Percentiles rank a stretch among this genome's conserved stretches.
Conservation (phyloP, 345 rosid species). For the Salix dunnii region DNA sequence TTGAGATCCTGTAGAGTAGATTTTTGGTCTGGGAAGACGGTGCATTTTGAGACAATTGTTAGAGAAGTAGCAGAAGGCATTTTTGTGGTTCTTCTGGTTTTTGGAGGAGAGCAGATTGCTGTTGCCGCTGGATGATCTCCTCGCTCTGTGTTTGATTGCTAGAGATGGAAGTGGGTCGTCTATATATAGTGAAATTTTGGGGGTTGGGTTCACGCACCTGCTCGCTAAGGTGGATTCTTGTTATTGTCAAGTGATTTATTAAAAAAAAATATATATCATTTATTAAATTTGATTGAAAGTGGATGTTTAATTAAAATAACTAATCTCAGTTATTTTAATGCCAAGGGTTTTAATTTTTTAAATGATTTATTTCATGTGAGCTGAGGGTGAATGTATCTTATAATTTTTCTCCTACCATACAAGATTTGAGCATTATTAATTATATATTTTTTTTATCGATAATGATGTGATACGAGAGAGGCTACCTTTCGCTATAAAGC, state of each 20-base stretch:
- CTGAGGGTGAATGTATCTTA: no score
- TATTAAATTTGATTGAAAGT: no score
- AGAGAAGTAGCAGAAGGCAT: slow-evolving; percentile 45
- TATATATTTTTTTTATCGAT: no score
- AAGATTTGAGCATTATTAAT: no score
- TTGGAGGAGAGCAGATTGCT: neutral
- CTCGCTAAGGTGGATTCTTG: slow-evolving; percentile 14
- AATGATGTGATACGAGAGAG: no score
- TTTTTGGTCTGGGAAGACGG: slow-evolving; percentile 47
- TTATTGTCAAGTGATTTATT: neutral
- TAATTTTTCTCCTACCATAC: no score
- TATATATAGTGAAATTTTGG: slow-evolving; percentile 40
- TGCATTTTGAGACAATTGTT: slow-evolving; percentile 46
- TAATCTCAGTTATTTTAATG: no score
- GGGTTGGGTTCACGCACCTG: slow-evolving; percentile 52
- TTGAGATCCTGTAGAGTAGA: slow-evolving; percentile 61
- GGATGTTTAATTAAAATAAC: no score
- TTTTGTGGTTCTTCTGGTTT: neutral
- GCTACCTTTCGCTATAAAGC: no score
- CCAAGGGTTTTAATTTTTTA: no score
- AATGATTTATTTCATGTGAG: no score
- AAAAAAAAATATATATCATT: neutral
- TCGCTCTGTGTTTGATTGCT: neutral
- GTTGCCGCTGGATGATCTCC: neutral
- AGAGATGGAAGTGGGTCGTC: neutral